These are phyloP conservation scores for Waltiozyma sp. DNA, from an alignment of 1,139 yeast species.

Conservation along the genomic window DNA sequence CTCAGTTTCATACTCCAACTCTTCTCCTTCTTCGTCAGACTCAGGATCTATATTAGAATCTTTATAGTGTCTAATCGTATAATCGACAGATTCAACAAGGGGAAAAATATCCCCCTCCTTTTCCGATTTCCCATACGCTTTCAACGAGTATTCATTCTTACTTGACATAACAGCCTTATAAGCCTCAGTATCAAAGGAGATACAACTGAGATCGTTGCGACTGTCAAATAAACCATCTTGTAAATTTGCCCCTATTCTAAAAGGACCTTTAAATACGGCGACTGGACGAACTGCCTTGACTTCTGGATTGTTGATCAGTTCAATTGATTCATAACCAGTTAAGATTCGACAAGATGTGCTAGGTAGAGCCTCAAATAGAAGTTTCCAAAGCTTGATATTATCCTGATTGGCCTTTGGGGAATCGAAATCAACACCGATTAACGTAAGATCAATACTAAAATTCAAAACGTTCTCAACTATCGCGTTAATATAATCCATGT, in stretches of 20 bases:
- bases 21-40: slow-evolving; percentile 11
- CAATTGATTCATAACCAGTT: slow-evolving; percentile 5
- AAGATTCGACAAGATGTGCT: slow-evolving; percentile 4
- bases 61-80: not conserved
- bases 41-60: slow-evolving; percentile 11
- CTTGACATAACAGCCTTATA: slow-evolving; percentile 46
- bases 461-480: slow-evolving; percentile 4
- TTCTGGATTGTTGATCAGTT: slow-evolving; percentile 6
- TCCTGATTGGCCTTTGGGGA: not conserved
- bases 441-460: slow-evolving; percentile 7
- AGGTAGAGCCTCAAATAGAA: slow-evolving; percentile 5
- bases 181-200: slow-evolving; percentile 46
- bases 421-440: slow-evolving; percentile 17
- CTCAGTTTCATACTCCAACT: slow-evolving; percentile 12
- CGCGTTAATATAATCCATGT: slow-evolving; percentile 4
- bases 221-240: slow-evolving; percentile 12
- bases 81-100: slow-evolving; percentile 13
- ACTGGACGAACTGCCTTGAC: slow-evolving; percentile 24
- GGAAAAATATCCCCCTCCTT: not conserved
- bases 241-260: slow-evolving; percentile 29
- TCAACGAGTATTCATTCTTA: slow-evolving; percentile 14
- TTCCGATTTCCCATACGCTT: slow-evolving; percentile 17
- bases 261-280: slow-evolving; percentile 25
- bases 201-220: slow-evolving; percentile 18
- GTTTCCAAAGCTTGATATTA: slow-evolving; percentile 8